Evolutionary conservation across 2,329 filamentous ascomycete species (phyloP), one percentile per base, ranked within the genome.

Genomic region (Rutstroemia sp.): DNA sequence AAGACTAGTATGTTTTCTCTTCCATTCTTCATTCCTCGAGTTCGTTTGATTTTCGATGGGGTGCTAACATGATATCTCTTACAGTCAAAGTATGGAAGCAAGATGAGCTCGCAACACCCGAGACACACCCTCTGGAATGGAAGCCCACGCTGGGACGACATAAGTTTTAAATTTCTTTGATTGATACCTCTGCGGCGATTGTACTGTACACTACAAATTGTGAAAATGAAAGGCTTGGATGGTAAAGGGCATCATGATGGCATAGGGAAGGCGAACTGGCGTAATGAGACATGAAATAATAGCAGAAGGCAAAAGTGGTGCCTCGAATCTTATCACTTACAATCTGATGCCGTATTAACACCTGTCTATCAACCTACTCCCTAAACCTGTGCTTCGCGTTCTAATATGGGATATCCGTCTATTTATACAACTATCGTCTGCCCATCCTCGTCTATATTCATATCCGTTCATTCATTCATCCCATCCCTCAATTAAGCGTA

Each of bases 51-150:
- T 34, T 38, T n/a, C 7, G 27, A 10, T 4, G 39, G 16, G 36
- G 51, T 60, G 34, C 65, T 71, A 66, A 73, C 64, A 48, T 5
- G 58, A 54, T 51, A 8, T 16, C 3, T 17, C 39, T 19, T 44
- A 44, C 46, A 84, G 79, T 96, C 71, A 97, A 99, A 80, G 83
- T 99, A 57, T 99, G 94, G 94, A 95, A 92, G 72, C 88, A 87
- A 64, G 94, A 99, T 70, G 89, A 95, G 48, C 82, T 87, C 53
- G 94, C 94, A 17, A 96, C 92, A 0, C 87, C 88, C 39, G 90
- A 97, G 71, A 88, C 88, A 1, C 91, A 97, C 73, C 94, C 94
- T 2, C 72, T 99, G 45, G 86, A 95, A 46, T 99, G 94, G 94
- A 90, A 88, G 67, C 92, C 92, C 21, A 89, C 83, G 1, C 71